phyloP scores from a whole-genome alignment of 1,139 yeast genomes.

The Taphrina communis region DNA sequence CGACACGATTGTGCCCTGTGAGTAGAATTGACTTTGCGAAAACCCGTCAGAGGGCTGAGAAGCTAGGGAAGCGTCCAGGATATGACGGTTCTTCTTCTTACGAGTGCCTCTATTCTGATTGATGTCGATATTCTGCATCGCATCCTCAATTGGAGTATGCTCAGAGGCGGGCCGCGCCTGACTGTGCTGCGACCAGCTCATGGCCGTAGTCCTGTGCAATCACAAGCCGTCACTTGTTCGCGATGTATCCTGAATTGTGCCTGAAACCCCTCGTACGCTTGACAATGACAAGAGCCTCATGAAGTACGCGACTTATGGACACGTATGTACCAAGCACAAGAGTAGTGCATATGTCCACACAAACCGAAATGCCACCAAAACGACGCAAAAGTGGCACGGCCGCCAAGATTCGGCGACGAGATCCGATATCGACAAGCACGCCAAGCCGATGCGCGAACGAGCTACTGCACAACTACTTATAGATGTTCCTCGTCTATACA shows the following conservation, averaged over 20 bases:
- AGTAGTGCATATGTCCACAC: background rate
- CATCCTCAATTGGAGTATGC: conserved; percentile 6
- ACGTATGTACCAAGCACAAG: background rate
- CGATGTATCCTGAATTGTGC: no score
- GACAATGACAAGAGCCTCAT: no score
- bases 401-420: background rate
- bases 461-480: background rate
- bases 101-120: conserved; percentile 11
- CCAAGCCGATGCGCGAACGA: background rate
- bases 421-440: conserved; percentile 2
- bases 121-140: conserved; percentile 5
- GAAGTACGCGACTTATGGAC: background rate
- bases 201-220: background rate
- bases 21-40: conserved; percentile 6
- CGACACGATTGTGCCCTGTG: conserved; percentile 10
- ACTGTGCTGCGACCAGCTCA: conserved; percentile 14
- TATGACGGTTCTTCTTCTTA: conserved; percentile 33
- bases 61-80: conserved; percentile 21
- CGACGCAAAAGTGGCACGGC: background rate
- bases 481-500: background rate
- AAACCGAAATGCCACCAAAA: conserved; percentile 1
- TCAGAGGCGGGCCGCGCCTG: background rate
- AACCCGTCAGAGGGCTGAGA: conserved; percentile 9
- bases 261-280: no score
- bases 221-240: no score